Evolutionary conservation across 148 eudicot species (phyloP), one percentile per base, ranked within the genome.

Genomic region (Heliamphora exappendiculata): DNA sequence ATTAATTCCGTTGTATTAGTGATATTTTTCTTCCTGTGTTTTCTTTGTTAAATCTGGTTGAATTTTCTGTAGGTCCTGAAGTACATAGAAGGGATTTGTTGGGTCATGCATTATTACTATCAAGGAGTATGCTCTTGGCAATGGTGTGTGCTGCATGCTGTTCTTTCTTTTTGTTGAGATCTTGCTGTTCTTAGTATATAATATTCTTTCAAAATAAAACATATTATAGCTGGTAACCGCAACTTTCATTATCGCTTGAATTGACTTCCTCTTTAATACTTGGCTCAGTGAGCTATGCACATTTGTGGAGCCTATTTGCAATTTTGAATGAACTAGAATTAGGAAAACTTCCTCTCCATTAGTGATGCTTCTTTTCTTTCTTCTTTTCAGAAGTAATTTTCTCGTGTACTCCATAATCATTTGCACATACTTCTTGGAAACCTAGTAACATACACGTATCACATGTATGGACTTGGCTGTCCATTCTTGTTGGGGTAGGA

Each of bases 111-210:
- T 39, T 85, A 85, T 72, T 85, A 82, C 76, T 85, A 82, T 53
- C 67, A 82, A 74, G 88, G 88, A 77, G 85, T 85, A 13, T 77
- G 83, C 79, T 82, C 88, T 64, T 82, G 88, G 88, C 81, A 85
- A 66, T 85, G 88, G 85, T 82, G 14, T 28, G 65, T 74, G 14
- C 29, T 51, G 11, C 45, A 37, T 78, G 55, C 13, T 51, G 24
- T n/a, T 60, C 19, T 36, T 51, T 16, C 33, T 71, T 50, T 71
- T 31, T 8, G 34, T 71, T 71, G 8, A 64, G 37, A 20, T 28
- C 14, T 37, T 60, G 37, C 37, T 29, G 20, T 49, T 54, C 13
- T 22, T 22, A n/a, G n/a, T n/a, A n/a, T n/a, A n/a, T n/a, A 4
- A 7, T 47, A 1, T 70, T 47, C 0, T 11, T 8, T 71, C 3